A percentile compares a stretch with the other conserved stretches of the same genome.
Conservation (phyloP, 2,329 filamentous ascomycete species). For the Ceratocystis ficicola region DNA sequence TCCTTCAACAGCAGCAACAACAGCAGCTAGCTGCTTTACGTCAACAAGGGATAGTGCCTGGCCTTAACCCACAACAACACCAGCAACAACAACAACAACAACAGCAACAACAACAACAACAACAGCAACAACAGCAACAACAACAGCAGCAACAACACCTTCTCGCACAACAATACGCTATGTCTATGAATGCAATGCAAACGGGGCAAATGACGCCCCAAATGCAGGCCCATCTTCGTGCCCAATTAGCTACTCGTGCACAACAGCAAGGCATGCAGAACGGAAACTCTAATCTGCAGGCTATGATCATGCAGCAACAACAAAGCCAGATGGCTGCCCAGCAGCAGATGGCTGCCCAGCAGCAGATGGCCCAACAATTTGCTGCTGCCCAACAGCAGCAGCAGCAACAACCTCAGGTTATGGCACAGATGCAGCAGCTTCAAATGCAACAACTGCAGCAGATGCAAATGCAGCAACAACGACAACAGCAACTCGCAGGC, state of each 20-base stretch:
- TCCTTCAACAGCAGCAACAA: constrained; percentile 26
- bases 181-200: constrained; percentile 19
- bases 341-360: constrained; percentile 41
- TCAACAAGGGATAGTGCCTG: constrained; percentile 9
- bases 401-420: constrained; percentile 26
- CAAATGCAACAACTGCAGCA: constrained; percentile 26
- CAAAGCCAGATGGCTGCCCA: constrained; percentile 39
- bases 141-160: not conserved
- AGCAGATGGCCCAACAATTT: constrained; percentile 29
- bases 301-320: constrained; percentile 31
- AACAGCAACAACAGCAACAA: constrained; percentile 21
- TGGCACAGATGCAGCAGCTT: constrained; percentile 12
- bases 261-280: constrained; percentile 19
- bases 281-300: constrained; percentile 16
- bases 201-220: constrained; percentile 24
- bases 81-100: constrained; percentile 25
- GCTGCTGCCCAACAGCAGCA: constrained; percentile 27
- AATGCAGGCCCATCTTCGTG: constrained; percentile 16
- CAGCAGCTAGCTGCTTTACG: constrained; percentile 25
- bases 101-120: too few species aligned
- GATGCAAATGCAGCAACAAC: constrained; percentile 30
- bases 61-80: constrained; percentile 15
- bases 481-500: constrained; percentile 26
- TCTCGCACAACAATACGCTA: constrained; percentile 14
- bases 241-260: not conserved